These are phyloP conservation scores for Bruguiera hainesii DNA, from an alignment of 441 rosid genomes.

Conservation along the genomic window DNA sequence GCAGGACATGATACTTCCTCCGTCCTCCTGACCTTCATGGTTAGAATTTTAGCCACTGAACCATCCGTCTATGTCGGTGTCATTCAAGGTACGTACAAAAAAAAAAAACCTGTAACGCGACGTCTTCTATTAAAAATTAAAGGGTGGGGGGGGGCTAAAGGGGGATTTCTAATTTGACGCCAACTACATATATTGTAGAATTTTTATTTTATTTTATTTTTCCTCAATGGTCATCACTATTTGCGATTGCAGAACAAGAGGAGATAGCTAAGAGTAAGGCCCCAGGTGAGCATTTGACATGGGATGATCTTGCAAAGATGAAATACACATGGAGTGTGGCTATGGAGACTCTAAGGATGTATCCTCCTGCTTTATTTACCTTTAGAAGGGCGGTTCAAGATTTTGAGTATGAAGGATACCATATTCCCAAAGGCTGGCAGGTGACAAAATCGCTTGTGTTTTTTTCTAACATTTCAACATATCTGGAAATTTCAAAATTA, in stretches of 20 bases:
- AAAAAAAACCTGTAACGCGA: too few species aligned
- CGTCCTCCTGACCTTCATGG: constrained; percentile 32
- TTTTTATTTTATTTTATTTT: neutral
- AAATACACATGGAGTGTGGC: constrained; percentile 36
- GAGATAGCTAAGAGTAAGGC: constrained; percentile 22
- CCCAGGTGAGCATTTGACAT: constrained; percentile 13
- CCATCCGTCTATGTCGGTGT: constrained; percentile 27
- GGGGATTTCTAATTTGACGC: neutral
- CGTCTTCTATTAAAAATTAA: neutral
- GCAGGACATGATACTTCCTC: constrained; percentile 36
- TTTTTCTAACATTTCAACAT: too few species aligned
- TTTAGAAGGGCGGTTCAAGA: constrained; percentile 25
- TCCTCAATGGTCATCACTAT: neutral
- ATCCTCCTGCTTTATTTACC: constrained; percentile 22
- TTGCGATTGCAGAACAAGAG: constrained; percentile 25
- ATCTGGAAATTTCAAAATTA: too few species aligned
- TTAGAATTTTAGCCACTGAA: constrained; percentile 31
- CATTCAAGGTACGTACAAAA: constrained; percentile 32
- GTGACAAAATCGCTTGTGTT: constrained; percentile 5
- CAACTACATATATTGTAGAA: neutral
- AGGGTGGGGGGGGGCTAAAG: neutral
- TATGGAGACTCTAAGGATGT: constrained; percentile 30
- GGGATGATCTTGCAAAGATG: constrained; percentile 33
- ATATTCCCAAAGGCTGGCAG: constrained; percentile 35
- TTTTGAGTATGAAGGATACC: constrained; percentile 27